Percentiles rank a stretch among this genome's conserved stretches.
Conservation (phyloP, 2,329 filamentous ascomycete genomes). For the Sclerotinia nivalis region DNA sequence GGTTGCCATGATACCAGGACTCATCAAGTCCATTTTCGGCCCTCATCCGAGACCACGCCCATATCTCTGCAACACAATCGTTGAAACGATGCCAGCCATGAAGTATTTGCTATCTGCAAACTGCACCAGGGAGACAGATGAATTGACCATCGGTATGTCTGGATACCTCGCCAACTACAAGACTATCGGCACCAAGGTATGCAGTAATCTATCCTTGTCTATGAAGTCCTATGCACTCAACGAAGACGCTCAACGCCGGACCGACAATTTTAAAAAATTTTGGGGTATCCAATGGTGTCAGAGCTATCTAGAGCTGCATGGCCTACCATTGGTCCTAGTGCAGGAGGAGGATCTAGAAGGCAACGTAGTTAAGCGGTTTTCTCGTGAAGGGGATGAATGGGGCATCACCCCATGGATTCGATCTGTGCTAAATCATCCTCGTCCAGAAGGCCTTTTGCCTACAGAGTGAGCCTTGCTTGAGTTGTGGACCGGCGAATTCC, state of each 20-base stretch:
- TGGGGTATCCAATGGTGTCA: conserved; percentile 3
- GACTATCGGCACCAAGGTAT: background rate
- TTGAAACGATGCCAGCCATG: conserved; percentile 2
- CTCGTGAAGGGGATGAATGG: conserved; percentile 5
- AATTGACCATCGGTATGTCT: conserved; percentile 2
- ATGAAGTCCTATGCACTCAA: conserved; percentile 5
- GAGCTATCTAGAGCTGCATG: conserved; percentile 1
- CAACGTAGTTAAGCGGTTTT: background rate
- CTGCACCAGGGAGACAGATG: conserved; percentile 4
- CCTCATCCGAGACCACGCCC: conserved; percentile 6
- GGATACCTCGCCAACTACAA: background rate
- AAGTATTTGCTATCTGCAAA: conserved; percentile 2
- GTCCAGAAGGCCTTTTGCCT: too few species aligned
- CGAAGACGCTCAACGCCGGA: conserved; percentile 1
- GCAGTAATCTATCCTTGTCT: conserved; percentile 4
- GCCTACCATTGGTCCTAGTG: background rate
- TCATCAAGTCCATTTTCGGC: conserved; percentile 5
- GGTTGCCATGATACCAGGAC: conserved; percentile 11
- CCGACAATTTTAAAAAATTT: background rate
- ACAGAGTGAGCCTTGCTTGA: background rate
- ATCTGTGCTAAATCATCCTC: background rate
- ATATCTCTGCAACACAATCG: background rate
- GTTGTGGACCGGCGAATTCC: too few species aligned
- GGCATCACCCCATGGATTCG: background rate
- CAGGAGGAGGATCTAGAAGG: background rate